Conservation (phyloP, 257 asterid species). For the Lycium barbarum region DNA sequence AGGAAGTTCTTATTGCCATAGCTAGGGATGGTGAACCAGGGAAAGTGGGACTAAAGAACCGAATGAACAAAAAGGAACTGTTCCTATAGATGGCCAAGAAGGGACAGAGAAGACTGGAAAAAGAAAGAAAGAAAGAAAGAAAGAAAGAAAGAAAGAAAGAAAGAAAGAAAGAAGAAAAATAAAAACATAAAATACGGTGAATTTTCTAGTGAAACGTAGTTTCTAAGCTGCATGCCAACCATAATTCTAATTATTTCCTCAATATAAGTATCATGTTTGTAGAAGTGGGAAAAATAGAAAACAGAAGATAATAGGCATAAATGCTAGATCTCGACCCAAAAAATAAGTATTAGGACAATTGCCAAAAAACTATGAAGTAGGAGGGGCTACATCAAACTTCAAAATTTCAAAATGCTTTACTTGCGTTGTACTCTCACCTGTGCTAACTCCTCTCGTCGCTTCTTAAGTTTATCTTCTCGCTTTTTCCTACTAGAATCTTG, state of each 20-base stretch:
- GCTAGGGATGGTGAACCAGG: background rate
- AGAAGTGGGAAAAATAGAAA: background rate
- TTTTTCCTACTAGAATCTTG: slow-evolving; percentile 92
- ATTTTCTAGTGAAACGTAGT: too few relatives aligned
- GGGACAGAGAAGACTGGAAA: background rate
- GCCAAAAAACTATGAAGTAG: background rate
- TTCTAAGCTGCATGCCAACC: too few relatives aligned
- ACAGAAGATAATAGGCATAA: background rate
- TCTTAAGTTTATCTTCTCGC: slow-evolving; percentile 72
- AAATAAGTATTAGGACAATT: background rate
- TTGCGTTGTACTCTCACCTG: slow-evolving; percentile 50
- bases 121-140: background rate
- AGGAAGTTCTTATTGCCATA: background rate
- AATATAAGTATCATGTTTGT: too few relatives aligned
- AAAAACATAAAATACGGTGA: too few relatives aligned
- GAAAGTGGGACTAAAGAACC: slow-evolving; percentile 8
- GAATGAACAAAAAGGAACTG: slow-evolving; percentile 14
- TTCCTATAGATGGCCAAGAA: slow-evolving; percentile 8
- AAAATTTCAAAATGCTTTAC: background rate
- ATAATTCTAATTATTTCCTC: too few relatives aligned
- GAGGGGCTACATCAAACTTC: background rate
- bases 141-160: background rate
- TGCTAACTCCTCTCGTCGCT: slow-evolving; percentile 63
- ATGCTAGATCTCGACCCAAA: background rate
- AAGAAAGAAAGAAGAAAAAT: background rate